phyloP scores from a whole-genome alignment of 805 yeast species.

The Candida chilensis region DNA sequence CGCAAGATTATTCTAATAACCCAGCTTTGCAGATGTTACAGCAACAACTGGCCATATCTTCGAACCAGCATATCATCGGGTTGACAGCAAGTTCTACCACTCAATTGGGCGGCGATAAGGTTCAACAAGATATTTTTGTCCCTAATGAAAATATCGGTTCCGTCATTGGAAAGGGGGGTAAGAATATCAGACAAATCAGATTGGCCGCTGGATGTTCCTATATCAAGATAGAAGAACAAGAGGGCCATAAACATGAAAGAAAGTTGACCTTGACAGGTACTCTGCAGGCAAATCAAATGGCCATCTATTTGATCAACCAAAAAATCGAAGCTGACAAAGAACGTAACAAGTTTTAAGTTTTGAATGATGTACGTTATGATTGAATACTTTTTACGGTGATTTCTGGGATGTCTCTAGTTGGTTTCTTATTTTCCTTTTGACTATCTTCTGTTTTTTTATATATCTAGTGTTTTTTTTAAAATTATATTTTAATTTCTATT shows the following conservation, averaged over 20 bases:
- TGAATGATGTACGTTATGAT: too few relatives aligned
- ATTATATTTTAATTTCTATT: too few relatives aligned
- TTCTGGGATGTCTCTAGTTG: too few relatives aligned
- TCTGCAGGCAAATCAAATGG: slow-evolving; percentile 59
- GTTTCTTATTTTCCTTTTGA: too few relatives aligned
- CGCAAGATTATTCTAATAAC: too few relatives aligned
- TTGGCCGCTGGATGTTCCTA: slow-evolving; percentile 64
- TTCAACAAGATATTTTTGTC: slow-evolving; percentile 63
- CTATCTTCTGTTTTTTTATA: too few relatives aligned
- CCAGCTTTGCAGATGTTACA: background rate
- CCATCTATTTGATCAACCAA: slow-evolving; percentile 62
- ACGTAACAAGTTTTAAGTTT: slow-evolving; percentile 32
- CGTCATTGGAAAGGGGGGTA: slow-evolving; percentile 82
- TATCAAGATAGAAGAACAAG: slow-evolving; percentile 57
- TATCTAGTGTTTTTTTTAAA: too few relatives aligned
- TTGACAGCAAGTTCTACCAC: slow-evolving; percentile 1
- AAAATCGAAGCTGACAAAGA: slow-evolving; percentile 61
- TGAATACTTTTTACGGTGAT: too few relatives aligned
- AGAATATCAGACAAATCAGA: slow-evolving; percentile 69
- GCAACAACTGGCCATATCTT: too few relatives aligned
- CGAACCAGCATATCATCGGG: too few relatives aligned
- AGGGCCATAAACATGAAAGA: slow-evolving; percentile 49
- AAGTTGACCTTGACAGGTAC: slow-evolving; percentile 63
- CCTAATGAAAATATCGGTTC: slow-evolving; percentile 77
- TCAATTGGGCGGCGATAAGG: slow-evolving; percentile 45